Evolutionary conservation across 2,329 filamentous ascomycete genomes (phyloP).

Genomic region (Leptographium lundbergii): DNA sequence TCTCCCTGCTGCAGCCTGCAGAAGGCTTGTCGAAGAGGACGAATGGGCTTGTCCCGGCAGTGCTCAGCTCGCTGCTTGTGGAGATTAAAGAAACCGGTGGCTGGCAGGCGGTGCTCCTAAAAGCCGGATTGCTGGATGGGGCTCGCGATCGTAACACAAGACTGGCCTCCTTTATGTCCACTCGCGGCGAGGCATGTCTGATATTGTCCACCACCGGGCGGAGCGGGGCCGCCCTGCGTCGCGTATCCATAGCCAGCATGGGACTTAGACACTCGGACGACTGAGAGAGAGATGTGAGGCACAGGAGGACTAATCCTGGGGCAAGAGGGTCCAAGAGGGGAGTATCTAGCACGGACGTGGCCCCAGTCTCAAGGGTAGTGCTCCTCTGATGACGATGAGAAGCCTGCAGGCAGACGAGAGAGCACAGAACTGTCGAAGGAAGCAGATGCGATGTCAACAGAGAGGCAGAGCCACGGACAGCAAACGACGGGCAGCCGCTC

Average conservation of each 20-base stretch:
- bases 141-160: slow-evolving; percentile 1
- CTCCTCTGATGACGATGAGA: background rate
- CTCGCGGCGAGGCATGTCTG: background rate
- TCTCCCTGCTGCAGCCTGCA: slow-evolving; percentile 7
- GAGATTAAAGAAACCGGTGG: background rate
- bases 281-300: background rate
- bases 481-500: background rate
- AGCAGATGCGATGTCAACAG: background rate
- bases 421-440: background rate
- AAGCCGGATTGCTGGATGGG: background rate
- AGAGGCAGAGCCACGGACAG: background rate
- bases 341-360: background rate
- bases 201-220: slow-evolving; percentile 2
- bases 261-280: background rate
- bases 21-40: background rate
- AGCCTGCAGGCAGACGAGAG: background rate
- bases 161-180: slow-evolving; percentile 1
- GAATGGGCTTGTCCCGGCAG: background rate
- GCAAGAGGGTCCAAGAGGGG: background rate
- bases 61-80: background rate
- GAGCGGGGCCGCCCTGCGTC: slow-evolving; percentile 5
- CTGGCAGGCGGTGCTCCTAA: background rate
- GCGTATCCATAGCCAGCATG: slow-evolving; percentile 6
- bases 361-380: background rate
- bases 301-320: too few relatives aligned